Evolutionary conservation across 345 rosid species (phyloP).

Genomic region (Eucalyptus caleyi): DNA sequence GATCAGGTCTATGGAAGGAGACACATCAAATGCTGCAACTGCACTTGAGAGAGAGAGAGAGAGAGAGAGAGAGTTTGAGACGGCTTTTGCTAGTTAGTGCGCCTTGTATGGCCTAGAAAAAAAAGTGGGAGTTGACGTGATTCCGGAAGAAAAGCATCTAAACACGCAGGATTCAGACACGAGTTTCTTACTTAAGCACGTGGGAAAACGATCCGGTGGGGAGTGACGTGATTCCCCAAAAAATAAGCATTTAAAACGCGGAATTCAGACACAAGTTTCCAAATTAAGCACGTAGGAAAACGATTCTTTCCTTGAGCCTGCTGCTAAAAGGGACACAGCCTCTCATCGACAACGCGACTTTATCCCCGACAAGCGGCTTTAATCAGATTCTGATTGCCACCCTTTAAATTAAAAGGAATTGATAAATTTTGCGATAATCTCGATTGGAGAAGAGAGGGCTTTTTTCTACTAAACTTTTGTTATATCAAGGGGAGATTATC

Average conservation of each 20-base stretch:
- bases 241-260: neutral
- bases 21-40: neutral
- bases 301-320: neutral
- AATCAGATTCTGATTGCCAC: neutral
- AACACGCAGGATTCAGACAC: neutral
- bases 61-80: neutral
- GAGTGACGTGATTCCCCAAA: neutral
- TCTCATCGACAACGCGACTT: neutral
- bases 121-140: neutral
- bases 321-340: neutral
- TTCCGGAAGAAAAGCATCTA: neutral
- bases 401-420: neutral
- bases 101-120: neutral
- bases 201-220: neutral
- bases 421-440: neutral
- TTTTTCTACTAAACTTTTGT: neutral
- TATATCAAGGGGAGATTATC: neutral
- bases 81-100: neutral
- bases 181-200: neutral
- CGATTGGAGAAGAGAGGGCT: neutral
- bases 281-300: neutral
- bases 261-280: neutral
- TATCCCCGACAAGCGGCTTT: neutral
- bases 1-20: neutral
- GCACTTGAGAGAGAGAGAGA: neutral